These are phyloP conservation scores for Centella asiatica DNA, from an alignment of 129 eudicot species.

Conservation along the genomic window DNA sequence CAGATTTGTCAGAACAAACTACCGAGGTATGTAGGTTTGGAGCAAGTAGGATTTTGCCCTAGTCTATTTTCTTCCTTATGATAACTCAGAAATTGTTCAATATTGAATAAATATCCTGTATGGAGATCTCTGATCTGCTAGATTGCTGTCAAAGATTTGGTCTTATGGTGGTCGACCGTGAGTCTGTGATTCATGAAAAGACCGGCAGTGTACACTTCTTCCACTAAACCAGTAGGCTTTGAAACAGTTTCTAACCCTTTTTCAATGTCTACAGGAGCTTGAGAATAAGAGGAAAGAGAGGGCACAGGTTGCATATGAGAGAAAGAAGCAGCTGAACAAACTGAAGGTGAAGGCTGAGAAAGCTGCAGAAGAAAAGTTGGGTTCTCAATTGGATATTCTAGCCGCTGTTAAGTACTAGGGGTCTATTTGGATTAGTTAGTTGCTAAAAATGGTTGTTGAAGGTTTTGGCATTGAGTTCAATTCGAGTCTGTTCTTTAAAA, in stretches of 20 bases:
- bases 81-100: no score
- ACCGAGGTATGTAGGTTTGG: no score
- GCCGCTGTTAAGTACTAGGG: constrained; percentile 54
- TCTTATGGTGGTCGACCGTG: no score
- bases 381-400: constrained; percentile 45
- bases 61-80: no score
- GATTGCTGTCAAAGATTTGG: no score
- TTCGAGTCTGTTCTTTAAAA: not conserved
- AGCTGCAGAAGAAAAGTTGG: constrained; percentile 60
- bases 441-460: constrained; percentile 12
- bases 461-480: not conserved
- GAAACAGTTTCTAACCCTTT: not conserved
- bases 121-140: no score
- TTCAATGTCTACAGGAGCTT: constrained; percentile 40
- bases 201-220: not conserved
- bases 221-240: not conserved
- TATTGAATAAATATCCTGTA: no score
- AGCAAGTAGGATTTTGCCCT: no score
- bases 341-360: constrained; percentile 58
- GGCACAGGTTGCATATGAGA: constrained; percentile 55
- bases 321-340: constrained; percentile 61
- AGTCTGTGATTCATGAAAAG: no score
- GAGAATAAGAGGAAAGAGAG: constrained; percentile 75
- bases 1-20: no score
- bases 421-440: constrained; percentile 12